phyloP scores from a whole-genome alignment of 2,329 filamentous ascomycete species.

The Fusarium sp. region DNA sequence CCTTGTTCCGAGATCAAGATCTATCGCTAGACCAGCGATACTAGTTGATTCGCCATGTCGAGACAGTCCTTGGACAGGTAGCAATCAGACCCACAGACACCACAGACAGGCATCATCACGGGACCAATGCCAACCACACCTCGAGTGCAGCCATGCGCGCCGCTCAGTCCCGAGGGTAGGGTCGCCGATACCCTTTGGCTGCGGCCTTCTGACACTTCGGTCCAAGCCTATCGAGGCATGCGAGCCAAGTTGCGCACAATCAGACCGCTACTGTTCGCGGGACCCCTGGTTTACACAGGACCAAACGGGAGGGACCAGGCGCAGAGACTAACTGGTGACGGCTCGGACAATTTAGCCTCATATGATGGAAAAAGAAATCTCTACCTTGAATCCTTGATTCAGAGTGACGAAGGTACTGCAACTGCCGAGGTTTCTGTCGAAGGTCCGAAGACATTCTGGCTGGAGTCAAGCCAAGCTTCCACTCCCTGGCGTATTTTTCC shows the following conservation, averaged over 20 bases:
- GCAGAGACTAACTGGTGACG: background rate
- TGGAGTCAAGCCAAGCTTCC: constrained; percentile 2
- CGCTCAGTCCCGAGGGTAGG: background rate
- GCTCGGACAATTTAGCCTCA: constrained; percentile 2
- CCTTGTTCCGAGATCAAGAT: constrained; percentile 1
- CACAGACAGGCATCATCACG: constrained; percentile 39
- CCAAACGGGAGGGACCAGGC: background rate
- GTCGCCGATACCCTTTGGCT: background rate
- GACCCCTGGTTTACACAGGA: constrained; percentile 7
- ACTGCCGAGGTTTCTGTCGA: background rate
- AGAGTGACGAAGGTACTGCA: background rate
- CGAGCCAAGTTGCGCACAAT: constrained; percentile 3
- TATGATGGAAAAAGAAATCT: background rate
- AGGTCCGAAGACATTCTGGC: background rate
- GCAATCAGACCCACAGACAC: constrained; percentile 21
- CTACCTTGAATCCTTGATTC: background rate
- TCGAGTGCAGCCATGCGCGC: constrained; percentile 1
- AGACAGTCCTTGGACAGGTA: background rate
- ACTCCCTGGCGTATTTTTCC: background rate
- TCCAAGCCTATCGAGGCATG: background rate
- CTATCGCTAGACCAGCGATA: background rate
- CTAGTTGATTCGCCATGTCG: constrained; percentile 3
- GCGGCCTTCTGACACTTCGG: background rate
- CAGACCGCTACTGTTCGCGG: background rate
- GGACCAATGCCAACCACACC: constrained; percentile 21